Evolutionary conservation across 108 stramenopile genomes (phyloP), one percentile per base, ranked within the genome.

Genomic region (Pseudonitzschia pungens): DNA sequence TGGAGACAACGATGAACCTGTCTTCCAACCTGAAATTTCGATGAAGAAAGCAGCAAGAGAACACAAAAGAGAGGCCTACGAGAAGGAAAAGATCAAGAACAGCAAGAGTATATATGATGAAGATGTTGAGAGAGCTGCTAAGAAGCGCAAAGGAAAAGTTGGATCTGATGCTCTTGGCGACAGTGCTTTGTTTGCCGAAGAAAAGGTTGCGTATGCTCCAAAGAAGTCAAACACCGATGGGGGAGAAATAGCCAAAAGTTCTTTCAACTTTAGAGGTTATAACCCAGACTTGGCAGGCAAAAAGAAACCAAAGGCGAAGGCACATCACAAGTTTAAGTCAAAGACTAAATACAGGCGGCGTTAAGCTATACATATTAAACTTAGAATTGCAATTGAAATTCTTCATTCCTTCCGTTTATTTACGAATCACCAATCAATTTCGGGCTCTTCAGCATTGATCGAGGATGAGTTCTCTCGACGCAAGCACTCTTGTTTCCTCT

Each of bases 171-270:
- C 91, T 28, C 67, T 83, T 29, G 95, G 92, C 29, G 91, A 93
- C 54, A 82, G 83, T 33, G 85, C 86, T 60, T 55, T 96, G 57
- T 96, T 96, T 60, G 78, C 81, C 18, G 92, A 92, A 22, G 92
- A 92, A 42, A 83, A 75, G 59, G 81, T 91, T 40, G 68, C 87
- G 0, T 84, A 78, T 74, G 78, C 88, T 12, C 81, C 71, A 54
- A 90, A 92, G 58, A 67, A 77, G 26, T 77, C 81, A 50, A 59
- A 41, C 11, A 70, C 71, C 28, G 83, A 82, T 4, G 36, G 73
- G 5, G 82, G 77, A 52, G 73, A 79, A 33, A 69, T 40, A 57
- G 84, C 79, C 50, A 85, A 77, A 60, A 86, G 84, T 70, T 76
- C 45, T 63, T 87, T 84, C 57, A 71, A 68, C 33, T 92, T 92